Base-by-base conservation (phyloP, 768 basidiomycete genomes). In the Guyanaporus albipodus region DNA sequence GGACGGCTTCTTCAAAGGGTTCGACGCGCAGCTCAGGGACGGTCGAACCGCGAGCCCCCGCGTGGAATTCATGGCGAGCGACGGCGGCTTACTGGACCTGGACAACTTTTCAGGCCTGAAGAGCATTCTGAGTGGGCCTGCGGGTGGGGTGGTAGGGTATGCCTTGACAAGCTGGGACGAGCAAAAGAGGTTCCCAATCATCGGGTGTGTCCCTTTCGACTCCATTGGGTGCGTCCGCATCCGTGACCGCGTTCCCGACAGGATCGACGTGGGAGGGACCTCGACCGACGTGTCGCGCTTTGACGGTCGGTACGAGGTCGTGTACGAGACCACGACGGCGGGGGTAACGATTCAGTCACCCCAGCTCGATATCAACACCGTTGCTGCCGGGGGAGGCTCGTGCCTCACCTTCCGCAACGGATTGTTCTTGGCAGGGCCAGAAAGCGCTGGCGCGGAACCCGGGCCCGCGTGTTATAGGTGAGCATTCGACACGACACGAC, bases 41-140 rank as follows among this genome's bases (percentile, higher is more conserved):
- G 81, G 84, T 4, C 66, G 64, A 12, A 46, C 80, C 46, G 68
- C 69, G 32, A 82, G 79, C 46, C 82, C 83, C 2, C 70, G 89
- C 2, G 91, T 96, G 26, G 92, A 94, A 61, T 97, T 97, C 61
- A 98, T 97, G 95, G 87, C 86, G 28, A 90, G 87, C 44, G 94
- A 98, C 58, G 95, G 91, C 6, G 89, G 90, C 7, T 70, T 94
- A 9, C 70, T 91, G 19, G 87, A 91, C 60, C 67, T 87, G 11
- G 66, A 78, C 48, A 87, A 89, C 58, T 97, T 98, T 64, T 91
- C 90, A 0, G 95, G 94, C 0, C 68, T 98, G 56, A 94, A 93
- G 75, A 91, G 87, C 53, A 93, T 97, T 53, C 67, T 96, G 29
- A 92, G 89, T 56, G 91, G 90, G 3, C 95, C 94, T 0, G 95